Evolutionary conservation across 495 filamentous ascomycete species (phyloP).

Genomic region (Aspergillus ellipticus): DNA sequence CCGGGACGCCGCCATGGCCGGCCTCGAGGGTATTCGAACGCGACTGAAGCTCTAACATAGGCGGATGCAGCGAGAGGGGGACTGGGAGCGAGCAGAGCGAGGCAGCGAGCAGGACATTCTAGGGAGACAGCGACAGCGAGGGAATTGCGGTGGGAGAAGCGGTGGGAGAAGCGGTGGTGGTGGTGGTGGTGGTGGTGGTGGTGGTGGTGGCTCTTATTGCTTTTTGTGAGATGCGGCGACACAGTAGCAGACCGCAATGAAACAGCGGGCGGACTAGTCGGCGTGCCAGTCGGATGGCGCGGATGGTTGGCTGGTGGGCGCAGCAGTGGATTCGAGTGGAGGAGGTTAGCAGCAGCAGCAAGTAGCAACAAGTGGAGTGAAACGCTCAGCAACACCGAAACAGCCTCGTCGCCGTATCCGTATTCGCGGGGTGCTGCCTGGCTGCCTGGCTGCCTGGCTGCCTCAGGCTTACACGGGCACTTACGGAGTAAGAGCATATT

Average conservation of each 20-base stretch:
- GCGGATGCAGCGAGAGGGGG: constrained; percentile 13
- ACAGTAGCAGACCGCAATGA: constrained; percentile 1
- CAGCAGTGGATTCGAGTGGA: not conserved
- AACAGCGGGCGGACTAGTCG: not conserved
- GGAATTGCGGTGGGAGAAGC: not conserved
- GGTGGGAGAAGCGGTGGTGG: too few species aligned
- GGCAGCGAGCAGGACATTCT: constrained; percentile 23
- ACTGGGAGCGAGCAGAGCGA: not conserved
- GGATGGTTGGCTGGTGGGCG: constrained; percentile 3
- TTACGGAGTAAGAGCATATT: too few species aligned
- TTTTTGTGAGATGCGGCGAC: not conserved
- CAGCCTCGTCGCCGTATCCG: too few species aligned
- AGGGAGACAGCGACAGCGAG: constrained; percentile 38
- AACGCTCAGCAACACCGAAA: too few species aligned
- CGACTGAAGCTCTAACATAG: constrained; percentile 36
- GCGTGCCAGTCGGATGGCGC: constrained; percentile 12
- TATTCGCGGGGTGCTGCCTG: too few species aligned
- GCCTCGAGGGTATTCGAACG: constrained; percentile 21
- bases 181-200: too few species aligned
- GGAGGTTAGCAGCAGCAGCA: too few species aligned
- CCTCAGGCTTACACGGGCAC: too few species aligned
- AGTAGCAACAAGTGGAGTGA: too few species aligned
- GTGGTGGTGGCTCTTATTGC: too few species aligned
- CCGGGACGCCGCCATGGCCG: constrained; percentile 33
- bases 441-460: too few species aligned